These are phyloP conservation scores for Curvularia spicifera DNA, from an alignment of 2,329 filamentous ascomycete species.

Conservation along the genomic window DNA sequence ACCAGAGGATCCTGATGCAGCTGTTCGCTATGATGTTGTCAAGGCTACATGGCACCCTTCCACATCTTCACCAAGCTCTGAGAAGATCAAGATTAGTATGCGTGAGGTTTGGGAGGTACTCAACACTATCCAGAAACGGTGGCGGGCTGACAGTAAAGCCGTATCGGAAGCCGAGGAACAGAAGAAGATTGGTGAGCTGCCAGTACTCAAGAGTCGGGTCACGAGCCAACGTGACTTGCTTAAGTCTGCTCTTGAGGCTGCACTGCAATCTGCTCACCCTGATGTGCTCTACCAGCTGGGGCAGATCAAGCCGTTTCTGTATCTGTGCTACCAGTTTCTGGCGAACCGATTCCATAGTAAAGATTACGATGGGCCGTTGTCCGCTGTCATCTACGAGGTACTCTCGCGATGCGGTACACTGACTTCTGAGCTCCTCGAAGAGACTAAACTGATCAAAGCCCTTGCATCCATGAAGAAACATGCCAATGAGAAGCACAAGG, in stretches of 20 bases:
- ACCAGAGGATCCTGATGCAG: slow-evolving; percentile 60
- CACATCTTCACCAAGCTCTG: slow-evolving; percentile 56
- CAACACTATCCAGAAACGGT: slow-evolving; percentile 65
- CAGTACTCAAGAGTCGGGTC: slow-evolving; percentile 63
- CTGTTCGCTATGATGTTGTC: slow-evolving; percentile 64
- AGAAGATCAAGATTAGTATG: slow-evolving; percentile 62
- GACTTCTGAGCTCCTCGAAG: slow-evolving; percentile 64
- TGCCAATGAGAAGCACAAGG: slow-evolving; percentile 69
- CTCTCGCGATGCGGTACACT: slow-evolving; percentile 69
- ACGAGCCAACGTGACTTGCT: slow-evolving; percentile 64
- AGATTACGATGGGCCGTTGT: slow-evolving; percentile 53
- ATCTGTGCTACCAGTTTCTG: slow-evolving; percentile 57
- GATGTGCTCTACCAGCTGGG: slow-evolving; percentile 53
- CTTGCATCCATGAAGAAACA: slow-evolving; percentile 68
- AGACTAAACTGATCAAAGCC: slow-evolving; percentile 70
- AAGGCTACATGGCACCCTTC: slow-evolving; percentile 67
- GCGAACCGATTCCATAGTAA: slow-evolving; percentile 55
- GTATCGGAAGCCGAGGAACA: slow-evolving; percentile 65
- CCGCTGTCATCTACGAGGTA: slow-evolving; percentile 56
- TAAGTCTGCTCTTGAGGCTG: slow-evolving; percentile 57
- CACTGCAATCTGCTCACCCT: slow-evolving; percentile 55
- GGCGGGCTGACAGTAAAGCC: slow-evolving; percentile 64
- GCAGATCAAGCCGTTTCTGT: slow-evolving; percentile 51
- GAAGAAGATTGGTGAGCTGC: slow-evolving; percentile 61
- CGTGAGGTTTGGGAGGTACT: slow-evolving; percentile 65